These are phyloP conservation scores for Penicillium sp. DNA, from an alignment of 2,329 filamentous ascomycete genomes.

Conservation along the genomic window DNA sequence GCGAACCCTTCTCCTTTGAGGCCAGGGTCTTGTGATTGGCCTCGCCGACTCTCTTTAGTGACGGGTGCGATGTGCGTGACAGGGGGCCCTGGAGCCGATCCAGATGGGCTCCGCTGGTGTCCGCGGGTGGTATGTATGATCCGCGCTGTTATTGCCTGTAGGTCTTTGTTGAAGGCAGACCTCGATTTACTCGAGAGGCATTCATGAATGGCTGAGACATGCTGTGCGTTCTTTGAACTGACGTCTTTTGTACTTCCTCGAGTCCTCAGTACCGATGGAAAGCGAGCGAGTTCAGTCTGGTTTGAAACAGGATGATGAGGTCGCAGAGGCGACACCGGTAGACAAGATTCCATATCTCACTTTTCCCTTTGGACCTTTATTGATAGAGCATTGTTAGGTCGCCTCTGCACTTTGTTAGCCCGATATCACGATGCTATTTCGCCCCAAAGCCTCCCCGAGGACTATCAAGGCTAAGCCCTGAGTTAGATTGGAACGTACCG, in stretches of 20 bases:
- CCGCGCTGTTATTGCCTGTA: background rate
- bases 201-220: constrained; percentile 5
- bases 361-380: background rate
- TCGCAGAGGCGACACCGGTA: constrained; percentile 1
- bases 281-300: constrained; percentile 1
- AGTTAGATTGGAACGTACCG: background rate
- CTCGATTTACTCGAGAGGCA: background rate
- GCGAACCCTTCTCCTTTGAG: constrained; percentile 1
- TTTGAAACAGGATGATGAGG: background rate
- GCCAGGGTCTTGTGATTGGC: background rate
- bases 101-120: background rate
- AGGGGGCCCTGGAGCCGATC: background rate
- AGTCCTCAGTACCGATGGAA: constrained; percentile 11
- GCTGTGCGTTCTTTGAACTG: background rate
- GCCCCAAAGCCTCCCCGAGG: background rate
- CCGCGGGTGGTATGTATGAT: background rate
- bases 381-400: background rate
- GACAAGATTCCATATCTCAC: constrained; percentile 8
- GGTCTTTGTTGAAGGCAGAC: background rate
- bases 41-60: background rate
- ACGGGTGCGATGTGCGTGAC: background rate
- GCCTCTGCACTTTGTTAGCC: background rate
- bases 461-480: background rate
- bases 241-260: background rate
- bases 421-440: background rate